Evolutionary conservation across 108 stramenopile species (phyloP).

Genomic region (Conticribra weissflogii): DNA sequence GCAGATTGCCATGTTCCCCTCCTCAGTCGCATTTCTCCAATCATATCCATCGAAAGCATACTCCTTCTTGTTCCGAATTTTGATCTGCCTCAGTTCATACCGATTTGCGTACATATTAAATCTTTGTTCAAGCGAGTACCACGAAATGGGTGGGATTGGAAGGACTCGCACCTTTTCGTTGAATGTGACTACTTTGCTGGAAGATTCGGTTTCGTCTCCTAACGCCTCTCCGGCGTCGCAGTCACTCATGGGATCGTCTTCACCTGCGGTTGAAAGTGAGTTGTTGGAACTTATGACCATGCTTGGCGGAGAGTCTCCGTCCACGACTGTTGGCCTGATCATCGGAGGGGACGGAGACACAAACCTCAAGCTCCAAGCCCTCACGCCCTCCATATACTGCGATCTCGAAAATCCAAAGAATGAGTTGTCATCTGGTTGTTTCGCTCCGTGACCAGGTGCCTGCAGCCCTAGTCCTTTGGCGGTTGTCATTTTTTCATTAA

Average conservation of each 20-base stretch:
- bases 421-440: too few relatives aligned
- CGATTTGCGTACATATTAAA: conserved; percentile 82
- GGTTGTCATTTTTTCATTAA: too few relatives aligned
- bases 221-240: conserved; percentile 3
- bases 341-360: too few relatives aligned
- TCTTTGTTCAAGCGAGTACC: conserved; percentile 77
- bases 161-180: conserved; percentile 72
- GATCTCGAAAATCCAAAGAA: too few relatives aligned
- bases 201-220: background rate
- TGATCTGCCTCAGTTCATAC: conserved; percentile 77
- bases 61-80: conserved; percentile 77
- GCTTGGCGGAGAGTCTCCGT: conserved; percentile 14
- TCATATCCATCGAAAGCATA: conserved; percentile 85
- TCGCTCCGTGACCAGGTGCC: too few relatives aligned
- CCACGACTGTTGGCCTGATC: too few relatives aligned
- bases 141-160: conserved; percentile 81
- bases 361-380: too few relatives aligned
- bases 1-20: conserved; percentile 86
- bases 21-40: conserved; percentile 87
- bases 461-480: too few relatives aligned
- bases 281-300: conserved; percentile 15
- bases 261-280: conserved; percentile 22
- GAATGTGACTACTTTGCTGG: conserved; percentile 25
- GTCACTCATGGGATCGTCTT: conserved; percentile 24
- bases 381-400: too few relatives aligned